Conservation (phyloP, 2,329 filamentous ascomycete genomes). For the Canariomyces notabilis region DNA sequence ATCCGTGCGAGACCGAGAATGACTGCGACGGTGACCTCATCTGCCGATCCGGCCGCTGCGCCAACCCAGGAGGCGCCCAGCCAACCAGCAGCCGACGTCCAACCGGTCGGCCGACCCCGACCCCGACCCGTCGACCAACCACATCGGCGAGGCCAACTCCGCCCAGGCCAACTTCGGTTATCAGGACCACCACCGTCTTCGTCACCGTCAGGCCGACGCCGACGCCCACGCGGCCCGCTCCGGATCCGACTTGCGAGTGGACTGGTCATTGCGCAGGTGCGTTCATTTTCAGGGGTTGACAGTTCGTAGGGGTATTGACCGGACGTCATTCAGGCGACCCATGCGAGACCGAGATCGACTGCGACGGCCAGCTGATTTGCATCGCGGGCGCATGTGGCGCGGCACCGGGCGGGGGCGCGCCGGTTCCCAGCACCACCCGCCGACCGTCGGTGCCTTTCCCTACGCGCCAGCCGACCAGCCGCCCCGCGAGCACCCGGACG, state of each 20-base stretch:
- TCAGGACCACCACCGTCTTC: conserved; percentile 13
- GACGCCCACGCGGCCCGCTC: neutral
- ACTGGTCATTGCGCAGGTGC: conserved; percentile 16
- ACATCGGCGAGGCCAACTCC: too few relatives aligned
- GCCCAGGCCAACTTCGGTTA: conserved; percentile 1
- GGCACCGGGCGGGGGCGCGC: neutral
- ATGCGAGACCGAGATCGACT: conserved; percentile 19
- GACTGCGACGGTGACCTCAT: conserved; percentile 20
- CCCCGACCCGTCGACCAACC: too few relatives aligned
- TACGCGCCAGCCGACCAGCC: conserved; percentile 1
- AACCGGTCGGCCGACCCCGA: too few relatives aligned
- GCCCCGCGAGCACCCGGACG: too few relatives aligned
- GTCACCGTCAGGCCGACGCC: conserved; percentile 9
- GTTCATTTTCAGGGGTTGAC: neutral
- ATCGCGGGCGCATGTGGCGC: conserved; percentile 6
- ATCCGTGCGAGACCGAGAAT: conserved; percentile 16
- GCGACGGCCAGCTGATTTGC: conserved; percentile 14
- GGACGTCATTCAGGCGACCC: conserved; percentile 6
- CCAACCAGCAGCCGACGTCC: too few relatives aligned
- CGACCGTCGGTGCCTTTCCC: conserved; percentile 1
- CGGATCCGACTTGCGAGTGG: conserved; percentile 12
- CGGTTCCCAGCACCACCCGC: conserved; percentile 6
- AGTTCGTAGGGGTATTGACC: neutral
- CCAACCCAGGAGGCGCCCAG: conserved; percentile 1
- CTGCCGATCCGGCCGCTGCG: conserved; percentile 13